Percentiles rank a stretch among this genome's conserved stretches.
Evolutionary conservation across 257 asterid species (phyloP).

Genomic region (Solanum sejunctum): DNA sequence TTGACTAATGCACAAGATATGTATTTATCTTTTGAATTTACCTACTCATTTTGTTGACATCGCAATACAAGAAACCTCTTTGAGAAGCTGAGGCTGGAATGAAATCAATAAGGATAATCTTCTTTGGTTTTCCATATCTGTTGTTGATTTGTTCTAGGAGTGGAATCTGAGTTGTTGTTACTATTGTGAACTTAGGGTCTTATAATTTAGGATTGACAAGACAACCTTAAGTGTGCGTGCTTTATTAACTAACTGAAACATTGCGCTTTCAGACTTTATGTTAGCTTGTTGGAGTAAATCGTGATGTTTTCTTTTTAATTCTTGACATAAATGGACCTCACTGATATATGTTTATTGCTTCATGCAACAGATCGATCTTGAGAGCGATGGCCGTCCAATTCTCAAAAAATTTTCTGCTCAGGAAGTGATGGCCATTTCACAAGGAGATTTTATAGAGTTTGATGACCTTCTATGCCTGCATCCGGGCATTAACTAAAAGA

Average conservation of each 20-base stretch:
- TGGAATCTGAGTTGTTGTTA: neutral
- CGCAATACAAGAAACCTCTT: neutral
- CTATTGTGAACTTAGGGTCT: neutral
- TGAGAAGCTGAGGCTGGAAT: neutral
- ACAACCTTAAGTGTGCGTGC: neutral
- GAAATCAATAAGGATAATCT: neutral
- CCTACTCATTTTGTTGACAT: neutral
- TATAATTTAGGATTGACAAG: neutral
- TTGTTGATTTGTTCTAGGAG: neutral
- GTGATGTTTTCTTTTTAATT: neutral
- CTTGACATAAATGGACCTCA: neutral
- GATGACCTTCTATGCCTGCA: slow-evolving; percentile 26
- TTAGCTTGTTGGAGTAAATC: neutral
- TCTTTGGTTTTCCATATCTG: neutral
- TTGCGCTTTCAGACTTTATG: neutral
- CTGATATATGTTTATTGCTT: neutral
- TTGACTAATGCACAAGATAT: neutral
- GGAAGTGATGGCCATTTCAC: slow-evolving; percentile 9
- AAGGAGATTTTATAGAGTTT: slow-evolving; percentile 29
- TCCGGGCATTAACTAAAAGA: slow-evolving; percentile 11
- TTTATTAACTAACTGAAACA: neutral
- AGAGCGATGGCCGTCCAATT: neutral
- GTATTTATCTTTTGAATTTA: neutral
- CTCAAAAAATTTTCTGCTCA: neutral
- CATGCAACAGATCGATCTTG: neutral